A percentile compares a stretch with the other conserved stretches of the same genome.
These are phyloP conservation scores for Aspergillus conjunctus DNA, from an alignment of 495 filamentous ascomycete genomes.

Conservation along the genomic window DNA sequence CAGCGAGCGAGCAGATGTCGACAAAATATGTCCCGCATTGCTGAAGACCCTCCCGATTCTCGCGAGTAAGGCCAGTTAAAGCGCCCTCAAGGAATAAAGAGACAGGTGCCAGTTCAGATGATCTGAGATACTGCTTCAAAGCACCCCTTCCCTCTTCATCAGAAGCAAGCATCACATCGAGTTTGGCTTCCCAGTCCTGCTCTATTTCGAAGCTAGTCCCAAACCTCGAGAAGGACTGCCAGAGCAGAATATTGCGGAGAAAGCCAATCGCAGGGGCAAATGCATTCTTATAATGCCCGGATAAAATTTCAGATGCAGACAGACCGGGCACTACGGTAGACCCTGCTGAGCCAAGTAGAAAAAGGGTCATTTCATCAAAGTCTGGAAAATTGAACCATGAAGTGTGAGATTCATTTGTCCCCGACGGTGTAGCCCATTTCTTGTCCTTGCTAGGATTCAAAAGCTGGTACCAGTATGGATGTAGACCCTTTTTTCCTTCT, in stretches of 20 bases:
- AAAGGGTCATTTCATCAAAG: slow-evolving; percentile 41
- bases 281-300: slow-evolving; percentile 40
- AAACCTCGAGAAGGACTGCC: slow-evolving; percentile 64
- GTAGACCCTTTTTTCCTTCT: slow-evolving; percentile 85
- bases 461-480: slow-evolving; percentile 76
- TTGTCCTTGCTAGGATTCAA: slow-evolving; percentile 54
- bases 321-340: slow-evolving; percentile 28
- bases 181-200: slow-evolving; percentile 80
- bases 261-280: slow-evolving; percentile 67
- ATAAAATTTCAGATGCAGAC: slow-evolving; percentile 30
- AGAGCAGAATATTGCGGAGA: slow-evolving; percentile 71
- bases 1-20: slow-evolving; percentile 65
- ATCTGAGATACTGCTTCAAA: slow-evolving; percentile 55
- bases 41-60: slow-evolving; percentile 49
- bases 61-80: slow-evolving; percentile 59
- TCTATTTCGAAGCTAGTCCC: slow-evolving; percentile 59
- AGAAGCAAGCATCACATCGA: slow-evolving; percentile 68
- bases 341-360: slow-evolving; percentile 33
- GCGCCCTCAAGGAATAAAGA: slow-evolving; percentile 52
- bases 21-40: slow-evolving; percentile 63
- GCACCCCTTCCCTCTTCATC: slow-evolving; percentile 60
- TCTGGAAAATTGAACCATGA: slow-evolving; percentile 48
- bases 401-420: slow-evolving; percentile 25
- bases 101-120: slow-evolving; percentile 34
- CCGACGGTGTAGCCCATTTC: slow-evolving; percentile 24